Evolutionary conservation across 306 rosid species (phyloP).

Genomic region (Sechiopsis laciniata): DNA sequence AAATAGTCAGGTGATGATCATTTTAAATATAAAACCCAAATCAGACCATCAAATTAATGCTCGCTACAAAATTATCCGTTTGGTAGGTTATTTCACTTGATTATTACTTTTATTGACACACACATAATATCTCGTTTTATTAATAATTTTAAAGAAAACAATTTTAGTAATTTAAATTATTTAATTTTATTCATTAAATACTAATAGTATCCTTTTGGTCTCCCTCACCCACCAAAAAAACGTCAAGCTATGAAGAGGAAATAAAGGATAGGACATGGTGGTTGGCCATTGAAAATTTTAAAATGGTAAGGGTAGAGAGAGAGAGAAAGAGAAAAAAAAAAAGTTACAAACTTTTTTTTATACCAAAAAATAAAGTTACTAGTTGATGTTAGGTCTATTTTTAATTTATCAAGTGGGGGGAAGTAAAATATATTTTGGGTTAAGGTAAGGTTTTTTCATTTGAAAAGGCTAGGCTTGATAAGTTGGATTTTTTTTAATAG

Average conservation of each 20-base stretch:
- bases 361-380: background rate
- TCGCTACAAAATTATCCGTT: background rate
- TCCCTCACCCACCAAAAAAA: background rate
- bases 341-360: background rate
- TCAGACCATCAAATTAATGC: background rate
- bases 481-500: too few relatives aligned
- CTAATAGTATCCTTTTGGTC: background rate
- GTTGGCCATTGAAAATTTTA: background rate
- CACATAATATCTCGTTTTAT: background rate
- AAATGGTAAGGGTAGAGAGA: background rate
- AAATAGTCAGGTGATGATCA: too few relatives aligned
- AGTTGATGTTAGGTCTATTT: background rate
- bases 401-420: background rate
- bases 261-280: constrained; percentile 6
- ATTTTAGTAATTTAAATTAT: background rate
- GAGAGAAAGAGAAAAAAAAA: too few relatives aligned
- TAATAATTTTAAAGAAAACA: background rate
- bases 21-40: background rate
- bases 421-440: background rate
- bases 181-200: background rate
- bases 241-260: constrained; percentile 6
- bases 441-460: background rate
- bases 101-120: constrained; percentile 10
- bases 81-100: background rate
- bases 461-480: too few relatives aligned